These are phyloP conservation scores for Talaromyces sp. DNA, from an alignment of 2,329 filamentous ascomycete species.

Conservation along the genomic window DNA sequence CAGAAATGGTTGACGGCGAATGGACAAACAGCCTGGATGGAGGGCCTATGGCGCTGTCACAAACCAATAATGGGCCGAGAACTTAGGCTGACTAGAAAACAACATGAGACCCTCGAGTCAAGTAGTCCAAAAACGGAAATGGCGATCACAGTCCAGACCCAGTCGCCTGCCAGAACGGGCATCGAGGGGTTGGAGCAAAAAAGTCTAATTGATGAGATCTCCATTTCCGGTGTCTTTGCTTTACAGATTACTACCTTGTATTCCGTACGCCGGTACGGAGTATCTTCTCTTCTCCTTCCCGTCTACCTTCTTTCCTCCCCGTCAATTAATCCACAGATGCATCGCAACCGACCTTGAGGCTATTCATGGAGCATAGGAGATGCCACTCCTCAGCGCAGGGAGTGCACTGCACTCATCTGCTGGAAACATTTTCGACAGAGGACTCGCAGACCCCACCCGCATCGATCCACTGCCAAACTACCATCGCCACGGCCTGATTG, in stretches of 20 bases:
- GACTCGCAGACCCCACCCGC: background rate
- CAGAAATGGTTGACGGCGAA: too few relatives aligned
- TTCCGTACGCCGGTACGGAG: too few relatives aligned
- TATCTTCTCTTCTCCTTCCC: background rate
- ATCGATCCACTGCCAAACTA: constrained; percentile 25
- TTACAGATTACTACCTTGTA: too few relatives aligned
- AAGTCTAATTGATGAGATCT: background rate
- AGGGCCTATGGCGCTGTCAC: too few relatives aligned
- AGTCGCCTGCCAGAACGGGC: background rate
- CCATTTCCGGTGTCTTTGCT: background rate
- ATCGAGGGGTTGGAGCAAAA: background rate
- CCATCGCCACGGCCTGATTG: constrained; percentile 40
- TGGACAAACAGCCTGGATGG: too few relatives aligned
- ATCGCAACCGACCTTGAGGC: background rate
- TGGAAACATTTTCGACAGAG: background rate
- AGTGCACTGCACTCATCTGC: background rate
- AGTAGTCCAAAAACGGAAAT: background rate
- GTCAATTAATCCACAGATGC: background rate
- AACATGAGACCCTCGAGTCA: too few relatives aligned
- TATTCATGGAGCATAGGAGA: background rate
- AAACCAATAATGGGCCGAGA: too few relatives aligned
- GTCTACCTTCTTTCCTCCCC: background rate
- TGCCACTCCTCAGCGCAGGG: background rate
- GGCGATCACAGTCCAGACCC: background rate
- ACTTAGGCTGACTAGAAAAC: too few relatives aligned